A percentile compares a stretch with the other conserved stretches of the same genome.
Conservation (phyloP, 2,329 filamentous ascomycete genomes). For the Clonostachys byssicola region DNA sequence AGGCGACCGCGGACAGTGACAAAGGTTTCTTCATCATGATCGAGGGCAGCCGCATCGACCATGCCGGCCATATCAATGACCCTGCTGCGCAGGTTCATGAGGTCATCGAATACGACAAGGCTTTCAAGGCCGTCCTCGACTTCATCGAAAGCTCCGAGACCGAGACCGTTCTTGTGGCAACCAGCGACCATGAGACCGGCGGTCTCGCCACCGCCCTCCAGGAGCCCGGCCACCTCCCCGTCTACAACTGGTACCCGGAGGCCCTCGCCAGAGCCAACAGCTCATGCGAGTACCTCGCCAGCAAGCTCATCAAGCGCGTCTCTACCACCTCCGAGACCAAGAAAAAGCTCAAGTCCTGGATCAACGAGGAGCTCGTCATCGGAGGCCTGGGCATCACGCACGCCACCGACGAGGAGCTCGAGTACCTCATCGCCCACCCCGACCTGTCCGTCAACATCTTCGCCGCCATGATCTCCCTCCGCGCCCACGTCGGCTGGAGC, state of each 20-base stretch:
- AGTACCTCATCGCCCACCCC: constrained; percentile 56
- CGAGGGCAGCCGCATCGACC: constrained; percentile 92
- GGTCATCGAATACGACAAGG: constrained; percentile 89
- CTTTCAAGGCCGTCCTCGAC: constrained; percentile 78
- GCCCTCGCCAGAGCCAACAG: constrained; percentile 75
- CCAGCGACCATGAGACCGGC: constrained; percentile 95
- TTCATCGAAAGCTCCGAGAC: constrained; percentile 73
- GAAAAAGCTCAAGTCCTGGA: constrained; percentile 52
- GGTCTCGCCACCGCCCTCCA: constrained; percentile 79
- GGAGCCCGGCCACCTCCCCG: constrained; percentile 44
- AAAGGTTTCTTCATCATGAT: constrained; percentile 99
- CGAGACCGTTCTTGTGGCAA: constrained; percentile 79
- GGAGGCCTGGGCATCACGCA: constrained; percentile 74
- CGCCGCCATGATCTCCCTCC: constrained; percentile 79
- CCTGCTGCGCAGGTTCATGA: constrained; percentile 83
- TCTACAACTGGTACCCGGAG: constrained; percentile 75
- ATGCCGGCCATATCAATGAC: constrained; percentile 84
- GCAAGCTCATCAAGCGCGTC: constrained; percentile 59
- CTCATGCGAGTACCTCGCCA: constrained; percentile 67
- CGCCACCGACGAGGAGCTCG: constrained; percentile 66
- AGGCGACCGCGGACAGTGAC: constrained; percentile 77
- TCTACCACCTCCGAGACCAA: constrained; percentile 12
- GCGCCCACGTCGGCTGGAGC: constrained; percentile 88
- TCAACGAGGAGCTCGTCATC: constrained; percentile 63
- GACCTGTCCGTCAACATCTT: constrained; percentile 55